Base-by-base conservation (phyloP, 768 basidiomycete species). In the Russula earlei region DNA sequence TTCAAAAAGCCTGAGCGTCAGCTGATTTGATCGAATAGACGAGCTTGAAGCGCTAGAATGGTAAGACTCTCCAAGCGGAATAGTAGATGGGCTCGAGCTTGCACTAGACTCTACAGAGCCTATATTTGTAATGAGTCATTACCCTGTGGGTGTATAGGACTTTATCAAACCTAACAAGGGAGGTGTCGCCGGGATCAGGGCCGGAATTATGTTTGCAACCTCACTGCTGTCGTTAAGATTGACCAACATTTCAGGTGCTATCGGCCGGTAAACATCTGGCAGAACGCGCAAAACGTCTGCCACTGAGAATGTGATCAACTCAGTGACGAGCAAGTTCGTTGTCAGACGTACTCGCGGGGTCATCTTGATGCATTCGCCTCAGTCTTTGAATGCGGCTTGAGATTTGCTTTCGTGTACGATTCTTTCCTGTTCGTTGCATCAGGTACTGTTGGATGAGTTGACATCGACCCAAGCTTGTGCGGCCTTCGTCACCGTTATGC, bases 401-500 rank as follows among this genome's bases (percentile, higher is more conserved):
- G 31, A 72, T 72, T 54, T 72, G 71, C 60, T 72, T 72, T 54
- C 71, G 63, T 36, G 71, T 71, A 15, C 71, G 69, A 55, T 64
- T 70, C 58, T 67, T 72, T 14, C 71, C 71, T 14, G 71, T 72
- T 56, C 70, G 71, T 45, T 72, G 68, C 22, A 70, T 54, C 31
- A 72, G 65, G 43, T 74, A 72, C 0, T 70, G 69, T 29, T 74
- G 71, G 33, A 72, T 74, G 20, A 72, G 66, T 57, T 72, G 71
- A 59, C 72, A 72, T 19, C 71, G 70, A 49, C 71, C 71, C 53
- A 74, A 54, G 48, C 54, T 55, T 36, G 58, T 31, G 15, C 29
- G 46, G 25, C 40, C 25, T 25, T 47, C 48, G 41, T 22, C 34
- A 12, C 52, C 48, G 24, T 49, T 46, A 37, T 46, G 53, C n/a